Conservation (phyloP, 148 eudicot genomes). For the Spergularia bocconei region DNA sequence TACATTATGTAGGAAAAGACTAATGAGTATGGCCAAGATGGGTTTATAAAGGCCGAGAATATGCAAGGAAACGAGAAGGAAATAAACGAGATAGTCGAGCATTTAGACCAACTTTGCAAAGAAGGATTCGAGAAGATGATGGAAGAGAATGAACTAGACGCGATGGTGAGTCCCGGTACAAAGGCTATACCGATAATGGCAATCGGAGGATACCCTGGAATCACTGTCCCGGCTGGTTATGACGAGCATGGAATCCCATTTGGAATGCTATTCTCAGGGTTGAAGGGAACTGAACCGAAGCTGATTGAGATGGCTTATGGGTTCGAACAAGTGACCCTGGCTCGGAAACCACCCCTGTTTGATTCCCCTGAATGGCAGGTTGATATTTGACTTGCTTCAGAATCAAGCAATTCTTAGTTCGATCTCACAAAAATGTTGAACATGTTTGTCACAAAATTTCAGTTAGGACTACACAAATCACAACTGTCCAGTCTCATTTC, state of each 20-base stretch:
- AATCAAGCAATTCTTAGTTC: not conserved
- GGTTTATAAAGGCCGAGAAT: conserved; percentile 35
- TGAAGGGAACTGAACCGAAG: conserved; percentile 45
- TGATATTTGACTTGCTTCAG: not conserved
- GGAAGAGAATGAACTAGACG: conserved; percentile 39
- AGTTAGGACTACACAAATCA: too few species aligned
- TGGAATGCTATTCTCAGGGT: conserved; percentile 43
- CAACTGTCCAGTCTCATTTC: too few species aligned
- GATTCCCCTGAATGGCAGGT: conserved; percentile 29
- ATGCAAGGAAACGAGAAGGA: conserved; percentile 41
- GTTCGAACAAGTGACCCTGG: conserved; percentile 49
- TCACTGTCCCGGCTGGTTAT: conserved; percentile 45
- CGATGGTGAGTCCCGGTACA: conserved; percentile 43
- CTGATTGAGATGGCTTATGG: conserved; percentile 43
- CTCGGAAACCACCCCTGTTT: conserved; percentile 38
- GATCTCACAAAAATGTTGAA: not conserved
- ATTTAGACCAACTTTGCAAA: conserved; percentile 27
- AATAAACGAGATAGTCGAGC: conserved; percentile 24
- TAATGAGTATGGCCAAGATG: conserved; percentile 40
- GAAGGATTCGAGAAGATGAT: conserved; percentile 44
- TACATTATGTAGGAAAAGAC: conserved; percentile 35
- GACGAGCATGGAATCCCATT: conserved; percentile 45
- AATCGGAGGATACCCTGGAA: conserved; percentile 49
- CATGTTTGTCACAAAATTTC: not conserved
- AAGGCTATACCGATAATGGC: conserved; percentile 39